phyloP scores from a whole-genome alignment of 139 green algal genomes.

The Chlamydomonas sp. region DNA sequence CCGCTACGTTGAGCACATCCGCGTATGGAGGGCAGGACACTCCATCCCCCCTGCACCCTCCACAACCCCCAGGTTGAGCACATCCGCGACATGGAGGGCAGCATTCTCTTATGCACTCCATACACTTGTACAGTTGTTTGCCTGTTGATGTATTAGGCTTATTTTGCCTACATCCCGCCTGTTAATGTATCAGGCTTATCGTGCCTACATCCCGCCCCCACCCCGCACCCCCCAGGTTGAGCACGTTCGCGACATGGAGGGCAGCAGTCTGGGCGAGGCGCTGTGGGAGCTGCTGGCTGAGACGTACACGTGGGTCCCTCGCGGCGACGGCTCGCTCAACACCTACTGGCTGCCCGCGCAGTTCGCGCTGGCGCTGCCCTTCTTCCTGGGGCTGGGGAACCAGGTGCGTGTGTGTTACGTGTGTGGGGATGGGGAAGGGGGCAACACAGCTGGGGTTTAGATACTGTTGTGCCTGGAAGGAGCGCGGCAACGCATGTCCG shows the following conservation, averaged over 20 bases:
- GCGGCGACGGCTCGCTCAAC: constrained; percentile 1
- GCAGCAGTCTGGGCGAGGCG: not conserved
- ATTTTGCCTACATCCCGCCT: no score
- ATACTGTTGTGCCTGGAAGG: not conserved
- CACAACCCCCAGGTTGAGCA: no score
- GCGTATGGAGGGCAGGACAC: no score
- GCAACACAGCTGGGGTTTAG: no score
- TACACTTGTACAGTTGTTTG: no score
- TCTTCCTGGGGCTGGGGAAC: not conserved
- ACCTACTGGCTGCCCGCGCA: constrained; percentile 18
- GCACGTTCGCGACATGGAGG: constrained; percentile 1
- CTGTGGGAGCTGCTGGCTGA: constrained; percentile 1
- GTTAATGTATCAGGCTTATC: no score
- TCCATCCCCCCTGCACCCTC: no score
- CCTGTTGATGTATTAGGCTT: no score
- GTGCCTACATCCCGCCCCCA: not conserved
- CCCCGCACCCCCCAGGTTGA: not conserved
- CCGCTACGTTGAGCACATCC: no score
- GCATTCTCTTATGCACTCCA: no score
- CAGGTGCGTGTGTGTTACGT: not conserved
- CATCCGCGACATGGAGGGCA: no score
- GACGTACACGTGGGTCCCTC: constrained; percentile 9
- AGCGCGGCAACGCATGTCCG: not conserved
- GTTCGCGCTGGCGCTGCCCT: constrained; percentile 6
- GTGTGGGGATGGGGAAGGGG: no score